These are phyloP conservation scores for Baorangia bicolor DNA, from an alignment of 768 basidiomycete genomes.

Conservation along the genomic window DNA sequence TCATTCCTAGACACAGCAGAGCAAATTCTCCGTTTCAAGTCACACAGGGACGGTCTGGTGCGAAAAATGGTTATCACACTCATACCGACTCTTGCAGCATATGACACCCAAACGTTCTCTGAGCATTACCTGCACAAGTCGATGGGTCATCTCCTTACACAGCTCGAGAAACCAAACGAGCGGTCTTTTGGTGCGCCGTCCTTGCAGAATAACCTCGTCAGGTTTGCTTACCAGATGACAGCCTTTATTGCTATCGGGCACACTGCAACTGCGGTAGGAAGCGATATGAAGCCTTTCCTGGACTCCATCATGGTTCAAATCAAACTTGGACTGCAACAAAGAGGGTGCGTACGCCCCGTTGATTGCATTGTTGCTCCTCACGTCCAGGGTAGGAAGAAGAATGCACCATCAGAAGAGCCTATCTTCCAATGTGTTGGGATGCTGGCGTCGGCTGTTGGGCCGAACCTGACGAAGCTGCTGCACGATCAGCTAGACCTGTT, in stretches of 20 bases:
- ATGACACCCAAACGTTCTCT: constrained; percentile 90
- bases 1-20: constrained; percentile 86
- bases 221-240: constrained; percentile 27
- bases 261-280: constrained; percentile 85
- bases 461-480: constrained; percentile 90
- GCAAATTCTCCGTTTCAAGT: constrained; percentile 83
- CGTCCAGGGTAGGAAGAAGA: constrained; percentile 60
- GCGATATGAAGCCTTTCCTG: constrained; percentile 94
- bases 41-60: constrained; percentile 83
- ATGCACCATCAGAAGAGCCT: constrained; percentile 89
- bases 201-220: constrained; percentile 11
- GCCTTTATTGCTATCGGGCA: constrained; percentile 97
- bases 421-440: constrained; percentile 98
- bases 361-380: constrained; percentile 1
- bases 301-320: constrained; percentile 89
- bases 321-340: constrained; percentile 81
- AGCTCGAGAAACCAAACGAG: constrained; percentile 87
- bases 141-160: constrained; percentile 87
- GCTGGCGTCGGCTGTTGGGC: constrained; percentile 93
- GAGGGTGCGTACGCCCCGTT: constrained; percentile 58
- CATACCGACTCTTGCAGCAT: constrained; percentile 91
- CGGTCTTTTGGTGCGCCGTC: constrained; percentile 68
- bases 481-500: constrained; percentile 97
- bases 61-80: constrained; percentile 94
- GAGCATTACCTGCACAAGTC: constrained; percentile 90